Evolutionary conservation across 345 rosid species (phyloP).

Genomic region (Angophora floribunda): DNA sequence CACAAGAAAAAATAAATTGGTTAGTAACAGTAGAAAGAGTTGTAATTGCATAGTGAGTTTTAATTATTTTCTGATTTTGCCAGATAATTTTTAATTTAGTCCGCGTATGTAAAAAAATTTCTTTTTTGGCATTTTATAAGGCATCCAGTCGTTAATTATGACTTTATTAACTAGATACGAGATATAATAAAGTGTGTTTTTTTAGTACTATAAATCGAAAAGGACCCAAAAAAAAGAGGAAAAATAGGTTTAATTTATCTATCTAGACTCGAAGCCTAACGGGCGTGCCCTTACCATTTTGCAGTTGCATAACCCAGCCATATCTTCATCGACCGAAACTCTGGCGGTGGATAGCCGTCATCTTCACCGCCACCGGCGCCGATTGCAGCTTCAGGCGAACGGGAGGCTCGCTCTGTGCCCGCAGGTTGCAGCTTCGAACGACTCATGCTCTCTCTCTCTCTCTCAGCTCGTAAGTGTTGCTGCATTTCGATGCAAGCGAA

Average conservation of each 20-base stretch:
- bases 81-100: neutral
- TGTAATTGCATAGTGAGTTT: neutral
- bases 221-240: neutral
- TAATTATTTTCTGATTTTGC: neutral
- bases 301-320: neutral
- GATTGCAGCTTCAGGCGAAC: neutral
- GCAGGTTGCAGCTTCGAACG: neutral
- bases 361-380: neutral
- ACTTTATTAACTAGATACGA: no score
- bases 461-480: neutral
- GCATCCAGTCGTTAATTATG: no score
- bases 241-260: neutral
- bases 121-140: no score
- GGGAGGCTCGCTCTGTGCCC: neutral
- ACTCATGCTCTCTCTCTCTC: neutral
- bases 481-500: neutral
- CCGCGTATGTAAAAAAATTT: neutral
- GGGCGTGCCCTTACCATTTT: neutral
- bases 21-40: neutral
- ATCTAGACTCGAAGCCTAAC: neutral
- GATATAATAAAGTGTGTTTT: no score
- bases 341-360: neutral
- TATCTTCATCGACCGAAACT: neutral
- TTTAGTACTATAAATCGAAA: neutral
- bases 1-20: neutral